Percentiles rank a stretch among this genome's conserved stretches.
phyloP scores from a whole-genome alignment of 352 stramenopile species.

The Phytophthora cryptogea region DNA sequence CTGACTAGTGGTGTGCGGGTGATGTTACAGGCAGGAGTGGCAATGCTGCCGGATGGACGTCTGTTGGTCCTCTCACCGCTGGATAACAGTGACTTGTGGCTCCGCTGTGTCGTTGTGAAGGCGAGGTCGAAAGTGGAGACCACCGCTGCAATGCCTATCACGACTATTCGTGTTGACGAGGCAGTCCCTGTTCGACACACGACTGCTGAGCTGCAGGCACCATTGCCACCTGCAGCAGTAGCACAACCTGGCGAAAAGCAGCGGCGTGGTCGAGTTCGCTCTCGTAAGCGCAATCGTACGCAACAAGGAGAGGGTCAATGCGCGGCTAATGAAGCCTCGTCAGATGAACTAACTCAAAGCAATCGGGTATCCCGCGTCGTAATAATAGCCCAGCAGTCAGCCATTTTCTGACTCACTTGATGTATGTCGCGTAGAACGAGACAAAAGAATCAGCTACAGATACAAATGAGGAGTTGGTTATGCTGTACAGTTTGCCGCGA shows the following conservation, averaged over 20 bases:
- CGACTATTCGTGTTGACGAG: conserved; percentile 35
- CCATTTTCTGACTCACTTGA: conserved; percentile 9
- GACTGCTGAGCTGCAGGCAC: neutral
- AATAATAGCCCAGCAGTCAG: neutral
- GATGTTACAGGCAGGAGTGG: conserved; percentile 58
- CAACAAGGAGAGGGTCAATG: conserved; percentile 14
- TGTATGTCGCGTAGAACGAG: conserved; percentile 12
- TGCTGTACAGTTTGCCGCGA: conserved; percentile 27
- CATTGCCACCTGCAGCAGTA: neutral
- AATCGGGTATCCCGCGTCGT: conserved; percentile 20
- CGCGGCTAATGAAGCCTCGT: neutral
- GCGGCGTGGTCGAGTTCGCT: conserved; percentile 13
- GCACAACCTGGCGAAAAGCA: conserved; percentile 13
- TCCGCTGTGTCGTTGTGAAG: conserved; percentile 65
- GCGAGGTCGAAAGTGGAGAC: conserved; percentile 24
- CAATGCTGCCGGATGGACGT: conserved; percentile 40
- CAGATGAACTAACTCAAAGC: conserved; percentile 9
- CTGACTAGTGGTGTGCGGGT: conserved; percentile 3
- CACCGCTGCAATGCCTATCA: conserved; percentile 22
- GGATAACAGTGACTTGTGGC: conserved; percentile 32
- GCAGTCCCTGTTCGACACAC: conserved; percentile 10
- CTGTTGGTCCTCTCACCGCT: conserved; percentile 66
- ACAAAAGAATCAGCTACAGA: neutral
- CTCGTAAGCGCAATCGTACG: conserved; percentile 11
- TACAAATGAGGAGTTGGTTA: conserved; percentile 10